Evolutionary conservation across 1,284 basidiomycete species (phyloP).

Genomic region (Marasmius sp.): DNA sequence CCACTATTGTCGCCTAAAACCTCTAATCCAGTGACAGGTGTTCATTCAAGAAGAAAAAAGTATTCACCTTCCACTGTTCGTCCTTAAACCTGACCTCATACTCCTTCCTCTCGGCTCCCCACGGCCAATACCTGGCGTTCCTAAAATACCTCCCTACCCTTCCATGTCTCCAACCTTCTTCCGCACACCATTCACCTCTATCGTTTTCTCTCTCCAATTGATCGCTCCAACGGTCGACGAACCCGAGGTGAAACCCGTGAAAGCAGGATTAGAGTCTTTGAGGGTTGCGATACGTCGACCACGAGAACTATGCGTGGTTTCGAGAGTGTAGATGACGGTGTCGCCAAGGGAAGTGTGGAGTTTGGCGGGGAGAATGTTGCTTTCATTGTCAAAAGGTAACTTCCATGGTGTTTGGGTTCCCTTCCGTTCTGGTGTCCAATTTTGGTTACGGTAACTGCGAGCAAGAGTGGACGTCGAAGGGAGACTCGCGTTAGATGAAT

Average conservation of each 20-base stretch:
- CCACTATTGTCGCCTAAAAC: not conserved
- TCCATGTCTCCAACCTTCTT: conserved; percentile 34
- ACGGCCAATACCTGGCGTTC: conserved; percentile 38
- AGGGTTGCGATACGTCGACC: conserved; percentile 42
- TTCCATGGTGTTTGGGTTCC: conserved; percentile 35
- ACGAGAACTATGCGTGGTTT: conserved; percentile 37
- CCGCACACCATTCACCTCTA: conserved; percentile 41
- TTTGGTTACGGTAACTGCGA: not conserved
- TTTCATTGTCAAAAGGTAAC: conserved; percentile 44
- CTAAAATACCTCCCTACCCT: conserved; percentile 26
- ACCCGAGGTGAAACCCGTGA: conserved; percentile 12
- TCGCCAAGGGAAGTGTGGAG: conserved; percentile 42
- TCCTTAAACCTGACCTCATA: conserved; percentile 37
- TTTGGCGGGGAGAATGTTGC: conserved; percentile 41
- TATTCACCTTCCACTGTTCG: conserved; percentile 41
- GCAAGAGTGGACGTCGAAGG: not conserved
- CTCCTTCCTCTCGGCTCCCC: conserved; percentile 40
- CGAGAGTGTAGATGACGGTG: conserved; percentile 40
- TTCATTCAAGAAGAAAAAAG: not conserved
- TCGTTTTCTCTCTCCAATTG: conserved; percentile 43
- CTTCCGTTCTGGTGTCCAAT: not conserved
- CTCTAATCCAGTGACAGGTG: not conserved
- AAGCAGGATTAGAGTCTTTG: conserved; percentile 41
- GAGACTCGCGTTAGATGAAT: not conserved
- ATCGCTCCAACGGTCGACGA: conserved; percentile 38